Conservation (phyloP, 2,329 filamentous ascomycete species). For the Calonectria naviculata region DNA sequence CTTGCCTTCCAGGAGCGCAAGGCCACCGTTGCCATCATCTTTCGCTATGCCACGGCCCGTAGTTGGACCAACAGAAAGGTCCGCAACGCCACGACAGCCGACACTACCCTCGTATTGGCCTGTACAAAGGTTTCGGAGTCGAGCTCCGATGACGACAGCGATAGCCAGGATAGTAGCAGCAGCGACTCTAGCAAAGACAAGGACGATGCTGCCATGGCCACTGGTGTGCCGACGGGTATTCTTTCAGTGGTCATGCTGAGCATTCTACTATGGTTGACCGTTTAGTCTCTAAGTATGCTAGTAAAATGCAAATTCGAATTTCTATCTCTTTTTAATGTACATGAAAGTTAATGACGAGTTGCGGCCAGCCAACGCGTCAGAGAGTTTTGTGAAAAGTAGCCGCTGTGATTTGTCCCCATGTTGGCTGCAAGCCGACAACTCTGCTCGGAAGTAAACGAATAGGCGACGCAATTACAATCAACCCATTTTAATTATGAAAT, state of each 20-base stretch:
- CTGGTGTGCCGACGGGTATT: neutral
- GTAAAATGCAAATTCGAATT: no score
- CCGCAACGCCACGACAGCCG: neutral
- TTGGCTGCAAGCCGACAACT: no score
- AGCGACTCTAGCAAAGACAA: neutral
- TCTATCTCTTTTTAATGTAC: no score
- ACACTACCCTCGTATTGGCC: neutral
- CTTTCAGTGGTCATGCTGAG: neutral
- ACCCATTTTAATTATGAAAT: neutral
- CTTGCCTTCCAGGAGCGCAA: neutral
- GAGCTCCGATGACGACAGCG: neutral
- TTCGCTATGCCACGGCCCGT: neutral
- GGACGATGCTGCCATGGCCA: neutral
- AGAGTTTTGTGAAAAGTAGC: no score
- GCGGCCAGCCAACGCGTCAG: no score
- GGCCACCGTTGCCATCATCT: neutral
- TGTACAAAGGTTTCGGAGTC: conserved; percentile 1
- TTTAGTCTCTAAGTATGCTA: neutral
- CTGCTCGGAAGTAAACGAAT: neutral
- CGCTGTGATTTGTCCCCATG: no score
- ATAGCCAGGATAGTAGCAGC: neutral
- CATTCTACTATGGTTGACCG: neutral
- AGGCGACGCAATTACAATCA: neutral
- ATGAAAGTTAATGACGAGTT: no score
- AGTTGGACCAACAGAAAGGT: neutral